phyloP scores from a whole-genome alignment of 495 filamentous ascomycete species.

The Talaromyces wortmannii region DNA sequence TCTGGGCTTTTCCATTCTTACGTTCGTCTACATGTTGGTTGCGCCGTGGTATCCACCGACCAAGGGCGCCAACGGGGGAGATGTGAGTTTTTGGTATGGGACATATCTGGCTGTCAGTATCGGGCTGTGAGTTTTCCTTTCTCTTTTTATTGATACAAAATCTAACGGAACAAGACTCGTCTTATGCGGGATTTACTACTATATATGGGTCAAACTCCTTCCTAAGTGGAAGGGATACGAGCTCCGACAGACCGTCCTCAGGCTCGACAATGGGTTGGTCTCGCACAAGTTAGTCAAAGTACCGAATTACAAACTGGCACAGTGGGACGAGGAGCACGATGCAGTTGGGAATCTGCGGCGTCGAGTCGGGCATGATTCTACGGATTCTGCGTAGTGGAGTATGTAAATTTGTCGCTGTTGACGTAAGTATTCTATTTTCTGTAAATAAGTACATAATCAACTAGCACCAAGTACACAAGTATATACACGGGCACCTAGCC shows the following conservation, averaged over 20 bases:
- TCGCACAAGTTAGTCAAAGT: conserved; percentile 51
- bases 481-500: neutral
- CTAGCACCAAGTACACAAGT: neutral
- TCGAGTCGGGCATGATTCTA: neutral
- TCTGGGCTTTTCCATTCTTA: conserved; percentile 46
- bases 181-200: conserved; percentile 48
- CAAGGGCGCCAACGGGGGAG: conserved; percentile 45
- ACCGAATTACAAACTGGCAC: conserved; percentile 33
- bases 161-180: conserved; percentile 20
- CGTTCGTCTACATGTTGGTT: conserved; percentile 49
- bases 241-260: conserved; percentile 45
- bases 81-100: conserved; percentile 63
- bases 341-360: conserved; percentile 28
- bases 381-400: neutral
- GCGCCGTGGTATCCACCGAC: conserved; percentile 63
- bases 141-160: neutral
- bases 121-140: conserved; percentile 38
- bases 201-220: conserved; percentile 45
- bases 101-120: conserved; percentile 54
- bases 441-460: no score
- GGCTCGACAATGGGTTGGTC: conserved; percentile 37
- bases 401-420: no score
- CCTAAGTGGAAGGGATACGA: conserved; percentile 43
- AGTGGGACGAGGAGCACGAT: conserved; percentile 54
- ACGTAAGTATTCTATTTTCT: no score